phyloP scores from a whole-genome alignment of 2,329 filamentous ascomycete species.

The Penicillium oxalicum region DNA sequence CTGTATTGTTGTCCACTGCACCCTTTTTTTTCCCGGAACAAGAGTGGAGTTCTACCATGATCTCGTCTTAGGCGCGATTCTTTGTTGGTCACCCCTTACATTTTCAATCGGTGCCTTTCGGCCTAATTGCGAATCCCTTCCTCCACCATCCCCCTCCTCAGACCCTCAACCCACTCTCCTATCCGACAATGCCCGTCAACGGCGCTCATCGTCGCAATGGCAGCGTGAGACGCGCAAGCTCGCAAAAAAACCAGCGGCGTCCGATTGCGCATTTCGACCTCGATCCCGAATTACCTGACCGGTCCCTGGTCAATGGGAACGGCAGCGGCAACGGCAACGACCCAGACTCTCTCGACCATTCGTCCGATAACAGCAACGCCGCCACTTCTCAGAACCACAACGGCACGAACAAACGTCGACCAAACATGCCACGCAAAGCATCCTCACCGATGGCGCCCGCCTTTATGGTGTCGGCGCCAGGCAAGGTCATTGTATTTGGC shows the following conservation, averaged over 20 bases:
- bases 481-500: conserved; percentile 96
- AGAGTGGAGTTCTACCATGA: neutral
- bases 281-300: conserved; percentile 16
- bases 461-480: conserved; percentile 97
- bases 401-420: conserved; percentile 7
- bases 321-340: conserved; percentile 1
- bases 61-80: neutral
- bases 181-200: conserved; percentile 10
- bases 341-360: conserved; percentile 1
- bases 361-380: conserved; percentile 24
- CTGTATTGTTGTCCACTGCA: neutral
- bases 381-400: conserved; percentile 19
- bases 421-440: conserved; percentile 29
- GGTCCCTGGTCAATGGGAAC: conserved; percentile 14
- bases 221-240: conserved; percentile 22
- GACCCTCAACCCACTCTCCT: conserved; percentile 9
- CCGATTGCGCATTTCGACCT: conserved; percentile 26
- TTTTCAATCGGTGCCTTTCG: neutral
- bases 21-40: neutral
- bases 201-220: conserved; percentile 26
- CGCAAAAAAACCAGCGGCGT: conserved; percentile 16
- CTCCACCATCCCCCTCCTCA: neutral
- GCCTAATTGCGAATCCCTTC: neutral
- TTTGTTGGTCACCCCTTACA: too few relatives aligned
- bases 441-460: conserved; percentile 66